A percentile compares a stretch with the other conserved stretches of the same genome.
These are phyloP conservation scores for Nothophaeocryptopus gaeumannii DNA, from an alignment of 2,329 filamentous ascomycete genomes.

Conservation along the genomic window DNA sequence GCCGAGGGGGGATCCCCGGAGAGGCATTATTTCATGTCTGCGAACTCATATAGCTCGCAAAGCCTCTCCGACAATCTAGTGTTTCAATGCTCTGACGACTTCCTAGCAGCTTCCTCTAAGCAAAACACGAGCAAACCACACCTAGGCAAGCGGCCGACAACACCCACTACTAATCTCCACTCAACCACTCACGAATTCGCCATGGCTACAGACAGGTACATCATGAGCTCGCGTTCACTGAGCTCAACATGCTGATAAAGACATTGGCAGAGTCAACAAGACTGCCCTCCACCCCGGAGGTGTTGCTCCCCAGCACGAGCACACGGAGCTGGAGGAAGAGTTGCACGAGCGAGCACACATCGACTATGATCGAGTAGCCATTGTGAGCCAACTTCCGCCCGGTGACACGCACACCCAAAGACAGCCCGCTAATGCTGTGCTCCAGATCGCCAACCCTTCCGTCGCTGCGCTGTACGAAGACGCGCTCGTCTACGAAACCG, in stretches of 20 bases:
- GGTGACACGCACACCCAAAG: neutral
- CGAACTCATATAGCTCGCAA: too few species aligned
- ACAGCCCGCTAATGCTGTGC: constrained; percentile 18
- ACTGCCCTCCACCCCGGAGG: constrained; percentile 86
- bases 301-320: constrained; percentile 78
- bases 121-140: too few species aligned
- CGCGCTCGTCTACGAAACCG: constrained; percentile 95
- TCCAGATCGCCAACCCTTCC: constrained; percentile 79
- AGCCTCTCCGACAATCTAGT: too few species aligned
- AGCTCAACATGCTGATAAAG: neutral
- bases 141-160: too few species aligned
- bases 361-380: constrained; percentile 96
- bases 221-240: too few species aligned
- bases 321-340: constrained; percentile 97
- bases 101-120: too few species aligned
- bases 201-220: too few species aligned
- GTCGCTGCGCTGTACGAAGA: constrained; percentile 97
- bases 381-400: constrained; percentile 59
- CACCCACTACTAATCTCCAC: too few species aligned
- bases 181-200: too few species aligned
- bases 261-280: constrained; percentile 66
- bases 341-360: constrained; percentile 98
- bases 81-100: too few species aligned
- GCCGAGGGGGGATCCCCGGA: too few species aligned
- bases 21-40: too few species aligned